Conservation (phyloP, 2,329 filamentous ascomycete genomes). For the Claviceps cyperi region DNA sequence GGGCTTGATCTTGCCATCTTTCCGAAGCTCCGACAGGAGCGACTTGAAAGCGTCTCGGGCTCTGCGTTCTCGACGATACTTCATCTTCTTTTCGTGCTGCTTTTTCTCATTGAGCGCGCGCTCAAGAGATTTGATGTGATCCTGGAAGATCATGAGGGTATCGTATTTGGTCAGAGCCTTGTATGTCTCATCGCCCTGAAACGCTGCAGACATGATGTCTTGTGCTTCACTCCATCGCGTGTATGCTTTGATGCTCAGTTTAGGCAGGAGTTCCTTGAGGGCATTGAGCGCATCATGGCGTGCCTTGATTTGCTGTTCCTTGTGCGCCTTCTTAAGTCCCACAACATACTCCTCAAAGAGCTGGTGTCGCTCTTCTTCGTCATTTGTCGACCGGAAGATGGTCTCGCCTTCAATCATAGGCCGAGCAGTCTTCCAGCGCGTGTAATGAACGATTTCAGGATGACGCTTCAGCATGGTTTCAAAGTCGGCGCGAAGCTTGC, state of each 20-base stretch:
- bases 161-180: slow-evolving; percentile 75
- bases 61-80: slow-evolving; percentile 69
- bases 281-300: slow-evolving; percentile 76
- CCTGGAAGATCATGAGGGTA: slow-evolving; percentile 83
- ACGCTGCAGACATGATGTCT: slow-evolving; percentile 61
- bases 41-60: slow-evolving; percentile 67
- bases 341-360: slow-evolving; percentile 89
- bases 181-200: slow-evolving; percentile 74
- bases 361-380: slow-evolving; percentile 75
- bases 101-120: slow-evolving; percentile 80
- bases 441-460: slow-evolving; percentile 93
- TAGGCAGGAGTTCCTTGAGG: slow-evolving; percentile 61
- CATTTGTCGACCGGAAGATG: slow-evolving; percentile 80
- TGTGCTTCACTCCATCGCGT: slow-evolving; percentile 91
- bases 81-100: slow-evolving; percentile 73
- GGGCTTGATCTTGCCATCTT: slow-evolving; percentile 70
- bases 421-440: slow-evolving; percentile 88
- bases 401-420: slow-evolving; percentile 92
- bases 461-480: slow-evolving; percentile 91
- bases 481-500: slow-evolving; percentile 88
- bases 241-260: slow-evolving; percentile 77
- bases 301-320: slow-evolving; percentile 56
- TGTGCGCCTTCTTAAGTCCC: slow-evolving; percentile 66
- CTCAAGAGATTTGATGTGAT: slow-evolving; percentile 86
- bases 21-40: slow-evolving; percentile 60